Evolutionary conservation across 176 grass and related monocot genomes (phyloP).

Genomic region (Eragrostis curvula): DNA sequence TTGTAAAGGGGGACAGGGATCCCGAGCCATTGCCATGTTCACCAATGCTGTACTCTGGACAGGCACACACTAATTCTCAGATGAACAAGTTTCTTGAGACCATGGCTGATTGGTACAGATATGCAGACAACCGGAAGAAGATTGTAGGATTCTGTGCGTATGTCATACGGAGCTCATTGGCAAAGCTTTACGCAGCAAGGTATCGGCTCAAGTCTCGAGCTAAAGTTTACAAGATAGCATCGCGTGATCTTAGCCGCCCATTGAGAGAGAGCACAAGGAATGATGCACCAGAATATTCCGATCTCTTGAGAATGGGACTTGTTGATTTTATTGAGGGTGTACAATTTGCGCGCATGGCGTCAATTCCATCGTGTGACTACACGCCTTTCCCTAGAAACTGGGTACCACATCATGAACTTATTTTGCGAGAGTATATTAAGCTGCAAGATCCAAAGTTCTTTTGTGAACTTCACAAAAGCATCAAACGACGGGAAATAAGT

Average conservation of each 20-base stretch:
- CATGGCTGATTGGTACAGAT: constrained; percentile 95
- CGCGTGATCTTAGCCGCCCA: constrained; percentile 83
- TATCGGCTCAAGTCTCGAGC: constrained; percentile 96
- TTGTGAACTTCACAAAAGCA: constrained; percentile 74
- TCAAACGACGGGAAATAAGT: constrained; percentile 67
- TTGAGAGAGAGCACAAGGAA: constrained; percentile 85
- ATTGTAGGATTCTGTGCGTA: constrained; percentile 95
- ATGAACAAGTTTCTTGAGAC: constrained; percentile 99
- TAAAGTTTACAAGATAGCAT: constrained; percentile 95
- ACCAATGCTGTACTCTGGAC: constrained; percentile 88
- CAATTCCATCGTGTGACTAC: constrained; percentile 92
- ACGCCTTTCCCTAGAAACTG: constrained; percentile 87
- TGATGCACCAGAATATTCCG: constrained; percentile 89
- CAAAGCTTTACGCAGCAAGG: constrained; percentile 88
- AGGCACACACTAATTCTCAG: constrained; percentile 96
- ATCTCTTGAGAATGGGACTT: constrained; percentile 93
- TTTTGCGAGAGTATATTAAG: constrained; percentile 86
- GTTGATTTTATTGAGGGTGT: constrained; percentile 94
- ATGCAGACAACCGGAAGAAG: constrained; percentile 94
- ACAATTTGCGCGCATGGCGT: constrained; percentile 86
- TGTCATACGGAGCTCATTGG: constrained; percentile 83
- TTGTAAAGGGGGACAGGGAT: constrained; percentile 90
- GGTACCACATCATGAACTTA: constrained; percentile 79
- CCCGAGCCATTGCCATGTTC: constrained; percentile 81
- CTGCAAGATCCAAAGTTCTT: constrained; percentile 94